These are phyloP conservation scores for Zygoascus ofunaensis DNA, from an alignment of 805 yeast species.

Conservation along the genomic window DNA sequence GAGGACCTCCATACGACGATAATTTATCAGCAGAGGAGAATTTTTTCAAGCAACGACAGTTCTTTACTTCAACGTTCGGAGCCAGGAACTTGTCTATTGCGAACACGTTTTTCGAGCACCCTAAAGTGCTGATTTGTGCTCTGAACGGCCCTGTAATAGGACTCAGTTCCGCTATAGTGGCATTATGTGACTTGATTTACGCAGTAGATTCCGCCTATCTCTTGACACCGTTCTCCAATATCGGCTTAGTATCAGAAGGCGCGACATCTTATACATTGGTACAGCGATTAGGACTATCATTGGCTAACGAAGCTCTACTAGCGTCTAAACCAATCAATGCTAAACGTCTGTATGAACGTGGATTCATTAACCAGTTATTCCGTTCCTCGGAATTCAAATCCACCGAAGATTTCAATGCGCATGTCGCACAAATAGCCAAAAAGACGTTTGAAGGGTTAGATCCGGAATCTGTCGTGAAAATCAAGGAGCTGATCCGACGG, in stretches of 20 bases:
- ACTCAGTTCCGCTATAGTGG: constrained; percentile 59
- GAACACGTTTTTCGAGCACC: constrained; percentile 57
- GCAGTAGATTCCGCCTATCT: constrained; percentile 45
- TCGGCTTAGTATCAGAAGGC: constrained; percentile 81
- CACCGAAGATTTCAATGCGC: constrained; percentile 40
- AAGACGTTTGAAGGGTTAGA: constrained; percentile 38
- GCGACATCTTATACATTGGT: constrained; percentile 62
- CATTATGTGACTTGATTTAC: constrained; percentile 70
- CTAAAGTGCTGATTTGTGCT: constrained; percentile 60
- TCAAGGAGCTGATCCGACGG: constrained; percentile 36
- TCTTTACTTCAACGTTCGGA: constrained; percentile 51
- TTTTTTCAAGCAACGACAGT: constrained; percentile 17
- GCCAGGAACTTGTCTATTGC: constrained; percentile 65
- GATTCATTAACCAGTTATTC: constrained; percentile 55
- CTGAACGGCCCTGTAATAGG: constrained; percentile 87
- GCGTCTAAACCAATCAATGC: constrained; percentile 58
- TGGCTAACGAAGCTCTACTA: constrained; percentile 63
- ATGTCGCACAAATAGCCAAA: constrained; percentile 33
- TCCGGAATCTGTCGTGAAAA: constrained; percentile 36
- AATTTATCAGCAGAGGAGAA: constrained; percentile 6
- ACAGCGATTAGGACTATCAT: constrained; percentile 60
- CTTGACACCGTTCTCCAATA: constrained; percentile 68
- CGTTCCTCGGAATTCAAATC: constrained; percentile 27
- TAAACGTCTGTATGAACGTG: constrained; percentile 44
- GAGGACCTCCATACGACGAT: constrained; percentile 1